Conservation (phyloP, 1,284 basidiomycete species). For the Naganishia albida region DNA sequence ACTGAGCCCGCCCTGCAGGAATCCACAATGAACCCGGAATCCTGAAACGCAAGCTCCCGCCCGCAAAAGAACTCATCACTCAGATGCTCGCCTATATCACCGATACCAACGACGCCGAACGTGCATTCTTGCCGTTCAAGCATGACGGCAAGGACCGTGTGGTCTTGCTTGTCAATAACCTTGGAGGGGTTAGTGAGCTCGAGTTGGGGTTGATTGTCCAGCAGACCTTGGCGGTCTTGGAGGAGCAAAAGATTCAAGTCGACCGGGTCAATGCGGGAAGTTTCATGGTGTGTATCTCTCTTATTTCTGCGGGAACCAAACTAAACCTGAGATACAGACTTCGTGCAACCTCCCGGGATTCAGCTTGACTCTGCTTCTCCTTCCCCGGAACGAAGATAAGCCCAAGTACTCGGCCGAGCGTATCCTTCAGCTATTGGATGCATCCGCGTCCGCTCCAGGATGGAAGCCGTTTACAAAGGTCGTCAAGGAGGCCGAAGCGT, state of each 20-base stretch:
- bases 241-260: constrained; percentile 61
- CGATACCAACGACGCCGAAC: constrained; percentile 72
- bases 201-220: constrained; percentile 72
- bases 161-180: constrained; percentile 58
- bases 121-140: constrained; percentile 80
- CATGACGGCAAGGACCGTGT: constrained; percentile 64
- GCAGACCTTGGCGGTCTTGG: constrained; percentile 63
- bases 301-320: too few species aligned
- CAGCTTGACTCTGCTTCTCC: constrained; percentile 79
- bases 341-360: constrained; percentile 95
- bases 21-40: constrained; percentile 92
- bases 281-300: constrained; percentile 67
- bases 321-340: constrained; percentile 59
- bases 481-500: constrained; percentile 21
- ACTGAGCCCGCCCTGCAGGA: constrained; percentile 58
- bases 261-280: constrained; percentile 72
- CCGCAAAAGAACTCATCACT: constrained; percentile 68
- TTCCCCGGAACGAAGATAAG: constrained; percentile 60
- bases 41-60: constrained; percentile 64
- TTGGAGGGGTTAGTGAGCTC: constrained; percentile 80
- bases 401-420: constrained; percentile 55
- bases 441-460: constrained; percentile 70
- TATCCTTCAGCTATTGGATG: constrained; percentile 76
- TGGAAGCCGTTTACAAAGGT: constrained; percentile 64
- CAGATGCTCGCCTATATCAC: constrained; percentile 72